phyloP scores from a whole-genome alignment of 257 asterid species.

The Nicotiana otophora region DNA sequence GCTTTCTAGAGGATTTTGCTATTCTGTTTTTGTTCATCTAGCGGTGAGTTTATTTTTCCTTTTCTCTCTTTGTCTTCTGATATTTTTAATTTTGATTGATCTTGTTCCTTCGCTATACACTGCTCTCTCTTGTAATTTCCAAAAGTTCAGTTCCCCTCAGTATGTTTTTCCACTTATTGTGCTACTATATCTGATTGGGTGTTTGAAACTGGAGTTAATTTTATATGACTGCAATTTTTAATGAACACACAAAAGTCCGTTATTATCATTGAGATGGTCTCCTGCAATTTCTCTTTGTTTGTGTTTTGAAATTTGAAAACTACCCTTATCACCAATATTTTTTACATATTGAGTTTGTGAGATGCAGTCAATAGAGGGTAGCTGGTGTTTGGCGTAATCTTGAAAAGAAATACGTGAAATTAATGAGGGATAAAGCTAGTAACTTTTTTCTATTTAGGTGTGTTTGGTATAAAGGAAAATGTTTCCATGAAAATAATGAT shows the following conservation, averaged over 20 bases:
- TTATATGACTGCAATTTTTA: neutral
- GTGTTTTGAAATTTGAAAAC: neutral
- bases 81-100: neutral
- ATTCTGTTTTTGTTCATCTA: neutral
- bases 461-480: neutral
- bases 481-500: no score
- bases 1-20: neutral
- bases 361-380: neutral
- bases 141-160: neutral
- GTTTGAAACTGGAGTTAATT: neutral
- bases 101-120: neutral
- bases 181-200: neutral
- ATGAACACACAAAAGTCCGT: neutral
- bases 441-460: neutral
- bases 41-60: neutral
- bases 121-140: neutral
- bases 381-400: neutral
- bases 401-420: neutral
- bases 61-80: neutral
- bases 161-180: no score
- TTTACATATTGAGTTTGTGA: neutral
- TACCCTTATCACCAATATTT: neutral
- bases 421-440: neutral
- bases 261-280: neutral
- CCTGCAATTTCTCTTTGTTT: neutral